A percentile compares a stretch with the other conserved stretches of the same genome.
Conservation (phyloP, 108 stramenopile species). For the Fistulifera solaris region DNA sequence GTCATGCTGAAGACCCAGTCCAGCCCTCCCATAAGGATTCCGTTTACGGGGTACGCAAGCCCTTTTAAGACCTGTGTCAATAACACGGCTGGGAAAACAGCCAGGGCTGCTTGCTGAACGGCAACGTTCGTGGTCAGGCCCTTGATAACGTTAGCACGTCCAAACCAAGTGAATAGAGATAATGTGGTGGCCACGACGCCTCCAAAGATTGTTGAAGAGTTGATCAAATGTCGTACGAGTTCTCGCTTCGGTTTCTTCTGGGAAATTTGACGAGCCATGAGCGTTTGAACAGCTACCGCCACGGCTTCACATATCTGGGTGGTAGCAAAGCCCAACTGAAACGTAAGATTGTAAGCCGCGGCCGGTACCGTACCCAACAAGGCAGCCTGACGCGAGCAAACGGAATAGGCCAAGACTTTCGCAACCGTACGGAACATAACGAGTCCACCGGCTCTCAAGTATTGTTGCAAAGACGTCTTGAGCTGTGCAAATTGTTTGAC, state of each 20-base stretch:
- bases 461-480: slow-evolving; percentile 43
- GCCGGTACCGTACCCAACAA: slow-evolving; percentile 73
- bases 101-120: slow-evolving; percentile 54
- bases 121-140: slow-evolving; percentile 71
- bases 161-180: slow-evolving; percentile 64
- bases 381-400: slow-evolving; percentile 78
- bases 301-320: slow-evolving; percentile 89
- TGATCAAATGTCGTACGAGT: slow-evolving; percentile 66
- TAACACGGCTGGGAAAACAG: slow-evolving; percentile 78
- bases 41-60: slow-evolving; percentile 90
- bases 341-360: slow-evolving; percentile 87
- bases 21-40: slow-evolving; percentile 88
- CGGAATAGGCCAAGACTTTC: slow-evolving; percentile 82
- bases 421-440: slow-evolving; percentile 75
- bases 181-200: slow-evolving; percentile 50
- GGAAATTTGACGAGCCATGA: slow-evolving; percentile 54
- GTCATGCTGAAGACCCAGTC: slow-evolving; percentile 86
- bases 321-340: slow-evolving; percentile 89
- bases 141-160: slow-evolving; percentile 54
- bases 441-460: slow-evolving; percentile 67
- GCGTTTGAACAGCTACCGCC: slow-evolving; percentile 44
- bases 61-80: slow-evolving; percentile 78
- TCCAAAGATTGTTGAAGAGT: slow-evolving; percentile 61
- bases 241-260: slow-evolving; percentile 31
- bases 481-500: slow-evolving; percentile 47